A percentile compares a stretch with the other conserved stretches of the same genome.
Evolutionary conservation across 2,329 filamentous ascomycete genomes (phyloP).

Genomic region (Diaporthe nobilis): DNA sequence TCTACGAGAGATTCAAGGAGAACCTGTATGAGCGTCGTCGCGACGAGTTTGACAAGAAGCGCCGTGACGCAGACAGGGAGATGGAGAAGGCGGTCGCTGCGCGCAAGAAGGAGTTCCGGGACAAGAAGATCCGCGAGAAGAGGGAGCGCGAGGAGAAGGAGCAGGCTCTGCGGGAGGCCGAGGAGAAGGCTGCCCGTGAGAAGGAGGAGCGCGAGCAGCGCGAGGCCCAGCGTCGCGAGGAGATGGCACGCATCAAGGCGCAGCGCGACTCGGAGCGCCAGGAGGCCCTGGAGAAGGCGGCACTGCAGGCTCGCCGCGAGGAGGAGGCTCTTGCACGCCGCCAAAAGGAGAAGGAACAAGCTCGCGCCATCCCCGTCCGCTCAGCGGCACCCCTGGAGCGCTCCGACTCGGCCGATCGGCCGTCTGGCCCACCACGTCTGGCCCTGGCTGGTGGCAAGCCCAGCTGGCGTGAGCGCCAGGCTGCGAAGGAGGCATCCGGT

Average conservation of each 20-base stretch:
- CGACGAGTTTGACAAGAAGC: conserved; percentile 95
- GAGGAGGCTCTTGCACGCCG: conserved; percentile 87
- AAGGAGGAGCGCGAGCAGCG: conserved; percentile 86
- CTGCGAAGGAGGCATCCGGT: conserved; percentile 59
- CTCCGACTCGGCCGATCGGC: conserved; percentile 61
- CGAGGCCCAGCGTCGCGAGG: conserved; percentile 84
- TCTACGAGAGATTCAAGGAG: conserved; percentile 87
- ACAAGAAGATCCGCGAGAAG: conserved; percentile 86
- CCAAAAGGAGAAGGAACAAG: conserved; percentile 74
- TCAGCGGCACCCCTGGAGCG: conserved; percentile 54
- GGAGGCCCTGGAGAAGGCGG: conserved; percentile 75
- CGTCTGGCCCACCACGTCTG: conserved; percentile 68
- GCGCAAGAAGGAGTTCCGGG: conserved; percentile 89
- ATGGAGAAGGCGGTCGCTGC: conserved; percentile 91
- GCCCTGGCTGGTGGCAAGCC: conserved; percentile 65
- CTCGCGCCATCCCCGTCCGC: conserved; percentile 50
- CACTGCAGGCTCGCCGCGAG: conserved; percentile 84
- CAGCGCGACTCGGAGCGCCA: conserved; percentile 77
- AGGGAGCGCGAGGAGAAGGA: conserved; percentile 88
- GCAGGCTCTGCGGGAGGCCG: conserved; percentile 82
- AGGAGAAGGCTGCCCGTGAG: conserved; percentile 84
- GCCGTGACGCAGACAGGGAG: conserved; percentile 91
- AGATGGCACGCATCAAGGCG: conserved; percentile 77
- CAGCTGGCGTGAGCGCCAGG: conserved; percentile 73
- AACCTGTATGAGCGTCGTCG: conserved; percentile 88